phyloP scores from a whole-genome alignment of 208 protist genomes.

The Crithidia sp. region DNA sequence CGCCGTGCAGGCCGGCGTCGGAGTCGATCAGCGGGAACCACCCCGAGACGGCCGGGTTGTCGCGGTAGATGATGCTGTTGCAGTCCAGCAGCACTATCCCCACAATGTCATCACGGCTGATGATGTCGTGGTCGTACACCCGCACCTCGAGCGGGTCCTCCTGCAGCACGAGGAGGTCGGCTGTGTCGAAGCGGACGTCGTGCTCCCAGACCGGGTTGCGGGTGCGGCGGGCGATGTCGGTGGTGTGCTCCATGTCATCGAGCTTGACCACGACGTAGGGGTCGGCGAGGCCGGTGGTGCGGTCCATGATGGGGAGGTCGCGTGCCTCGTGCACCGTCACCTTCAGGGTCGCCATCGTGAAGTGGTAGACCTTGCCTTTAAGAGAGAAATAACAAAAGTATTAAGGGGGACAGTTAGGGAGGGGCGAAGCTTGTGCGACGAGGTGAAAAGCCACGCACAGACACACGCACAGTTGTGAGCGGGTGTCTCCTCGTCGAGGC shows the following conservation, averaged over 20 bases:
- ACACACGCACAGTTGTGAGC: too few species aligned
- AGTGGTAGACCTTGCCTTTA: neutral
- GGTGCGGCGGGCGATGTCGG: conserved; percentile 76
- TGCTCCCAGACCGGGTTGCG: conserved; percentile 85
- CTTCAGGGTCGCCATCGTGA: conserved; percentile 88
- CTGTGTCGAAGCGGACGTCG: conserved; percentile 82
- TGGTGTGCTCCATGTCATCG: conserved; percentile 77
- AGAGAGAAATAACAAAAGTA: neutral
- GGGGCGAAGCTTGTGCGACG: too few species aligned
- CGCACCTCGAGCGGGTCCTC: conserved; percentile 94
- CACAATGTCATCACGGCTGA: conserved; percentile 95
- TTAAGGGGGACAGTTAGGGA: too few species aligned
- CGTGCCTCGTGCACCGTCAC: conserved; percentile 88
- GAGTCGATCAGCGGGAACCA: conserved; percentile 95
- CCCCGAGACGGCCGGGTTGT: conserved; percentile 66
- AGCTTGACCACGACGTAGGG: conserved; percentile 89
- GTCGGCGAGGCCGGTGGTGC: conserved; percentile 84
- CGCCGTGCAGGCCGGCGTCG: conserved; percentile 75
- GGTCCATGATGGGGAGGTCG: conserved; percentile 94
- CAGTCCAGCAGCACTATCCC: conserved; percentile 94
- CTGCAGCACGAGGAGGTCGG: conserved; percentile 91
- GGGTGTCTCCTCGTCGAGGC: too few species aligned
- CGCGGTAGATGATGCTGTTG: conserved; percentile 85
- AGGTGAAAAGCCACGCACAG: too few species aligned
- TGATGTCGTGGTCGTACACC: conserved; percentile 96